Evolutionary conservation across 2,329 filamentous ascomycete species (phyloP).

Genomic region (Paraconiothyrium sp.): DNA sequence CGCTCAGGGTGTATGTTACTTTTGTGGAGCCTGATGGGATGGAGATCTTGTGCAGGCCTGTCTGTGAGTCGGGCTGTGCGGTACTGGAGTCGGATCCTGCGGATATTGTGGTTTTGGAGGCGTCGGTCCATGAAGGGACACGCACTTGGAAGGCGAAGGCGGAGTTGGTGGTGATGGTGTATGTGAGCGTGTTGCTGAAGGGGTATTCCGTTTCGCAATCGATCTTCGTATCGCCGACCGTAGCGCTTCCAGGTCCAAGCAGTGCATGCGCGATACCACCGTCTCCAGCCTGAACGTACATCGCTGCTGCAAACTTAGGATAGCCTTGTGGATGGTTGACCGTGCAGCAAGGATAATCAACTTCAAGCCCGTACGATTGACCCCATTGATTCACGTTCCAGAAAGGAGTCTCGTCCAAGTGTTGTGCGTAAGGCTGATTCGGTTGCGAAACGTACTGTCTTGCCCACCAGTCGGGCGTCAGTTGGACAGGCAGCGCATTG

Average conservation of each 20-base stretch:
- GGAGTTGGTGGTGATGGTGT: conserved; percentile 49
- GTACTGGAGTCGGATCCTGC: conserved; percentile 26
- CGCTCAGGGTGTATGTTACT: conserved; percentile 46
- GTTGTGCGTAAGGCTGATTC: conserved; percentile 62
- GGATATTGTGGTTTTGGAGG: conserved; percentile 10
- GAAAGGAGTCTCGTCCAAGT: conserved; percentile 37
- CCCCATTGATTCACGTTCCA: conserved; percentile 18
- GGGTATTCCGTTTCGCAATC: conserved; percentile 62
- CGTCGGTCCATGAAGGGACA: conserved; percentile 56
- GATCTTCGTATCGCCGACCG: conserved; percentile 56
- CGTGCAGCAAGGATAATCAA: conserved; percentile 64
- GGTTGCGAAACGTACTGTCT: conserved; percentile 65
- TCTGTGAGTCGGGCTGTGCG: conserved; percentile 40
- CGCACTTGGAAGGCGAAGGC: conserved; percentile 58
- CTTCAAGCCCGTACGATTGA: conserved; percentile 62
- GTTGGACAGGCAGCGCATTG: conserved; percentile 63
- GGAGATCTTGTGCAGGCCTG: conserved; percentile 50
- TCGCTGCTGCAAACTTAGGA: conserved; percentile 63
- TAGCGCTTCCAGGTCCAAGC: conserved; percentile 57
- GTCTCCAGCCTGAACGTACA: conserved; percentile 55
- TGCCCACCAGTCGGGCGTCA: conserved; percentile 65
- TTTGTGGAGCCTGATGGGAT: conserved; percentile 46
- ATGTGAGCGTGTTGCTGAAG: conserved; percentile 53
- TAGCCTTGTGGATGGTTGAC: conserved; percentile 68
- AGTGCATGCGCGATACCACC: conserved; percentile 62